Percentiles rank a stretch among this genome's conserved stretches.
Evolutionary conservation across 164 flowering plant genomes (phyloP).

Genomic region (Tinospora cordifolia): DNA sequence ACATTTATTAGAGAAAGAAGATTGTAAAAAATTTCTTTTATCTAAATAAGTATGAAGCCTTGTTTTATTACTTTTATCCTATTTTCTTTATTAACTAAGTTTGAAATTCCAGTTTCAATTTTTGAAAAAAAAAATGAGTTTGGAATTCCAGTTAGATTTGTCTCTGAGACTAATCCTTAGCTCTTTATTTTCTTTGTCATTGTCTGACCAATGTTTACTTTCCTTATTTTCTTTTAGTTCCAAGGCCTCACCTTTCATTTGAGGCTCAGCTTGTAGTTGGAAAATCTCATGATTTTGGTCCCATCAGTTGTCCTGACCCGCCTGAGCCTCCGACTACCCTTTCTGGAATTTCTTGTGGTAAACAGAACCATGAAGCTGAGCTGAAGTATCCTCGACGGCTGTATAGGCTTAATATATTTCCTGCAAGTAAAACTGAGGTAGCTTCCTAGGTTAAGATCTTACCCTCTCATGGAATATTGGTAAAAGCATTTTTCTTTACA

Average conservation of each 20-base stretch:
- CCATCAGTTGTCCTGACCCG: conserved; percentile 69
- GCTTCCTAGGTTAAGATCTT: conserved; percentile 9
- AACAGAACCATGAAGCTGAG: conserved; percentile 83
- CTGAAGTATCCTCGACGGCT: conserved; percentile 83
- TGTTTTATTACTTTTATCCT: neutral
- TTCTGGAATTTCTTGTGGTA: conserved; percentile 48
- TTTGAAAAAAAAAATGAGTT: too few relatives aligned
- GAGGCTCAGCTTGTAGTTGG: conserved; percentile 96
- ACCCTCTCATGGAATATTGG: neutral
- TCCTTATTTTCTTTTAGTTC: conserved; percentile 37
- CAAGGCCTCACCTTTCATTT: conserved; percentile 86
- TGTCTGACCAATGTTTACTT: neutral
- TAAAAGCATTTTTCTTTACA: neutral
- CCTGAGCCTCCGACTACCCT: conserved; percentile 43
- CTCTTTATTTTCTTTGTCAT: neutral
- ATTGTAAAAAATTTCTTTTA: neutral
- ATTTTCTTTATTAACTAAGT: too few relatives aligned
- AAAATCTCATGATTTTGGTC: conserved; percentile 70
- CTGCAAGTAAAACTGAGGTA: conserved; percentile 81
- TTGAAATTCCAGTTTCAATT: neutral
- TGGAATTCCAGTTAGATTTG: too few relatives aligned
- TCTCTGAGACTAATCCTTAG: neutral
- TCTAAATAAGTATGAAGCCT: neutral
- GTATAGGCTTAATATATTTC: conserved; percentile 79
- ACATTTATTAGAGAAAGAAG: too few relatives aligned